Evolutionary conservation across 2,329 filamentous ascomycete genomes (phyloP).

Genomic region (Graphium sp.): DNA sequence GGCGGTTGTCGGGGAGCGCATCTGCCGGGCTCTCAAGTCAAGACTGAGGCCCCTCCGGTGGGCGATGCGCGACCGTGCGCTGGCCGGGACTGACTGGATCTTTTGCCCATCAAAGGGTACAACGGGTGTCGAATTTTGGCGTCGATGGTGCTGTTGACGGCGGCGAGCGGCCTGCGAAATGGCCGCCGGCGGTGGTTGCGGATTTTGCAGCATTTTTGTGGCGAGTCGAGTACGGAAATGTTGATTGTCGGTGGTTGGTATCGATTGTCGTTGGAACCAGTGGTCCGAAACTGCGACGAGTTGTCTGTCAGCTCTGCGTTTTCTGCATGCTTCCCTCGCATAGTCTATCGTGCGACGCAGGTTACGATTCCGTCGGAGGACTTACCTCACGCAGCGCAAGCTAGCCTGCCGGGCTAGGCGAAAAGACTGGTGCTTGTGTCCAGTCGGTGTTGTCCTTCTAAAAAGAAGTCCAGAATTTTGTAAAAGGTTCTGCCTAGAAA

Average conservation of each 20-base stretch:
- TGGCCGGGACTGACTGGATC: conserved; percentile 43
- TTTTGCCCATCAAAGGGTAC: conserved; percentile 55
- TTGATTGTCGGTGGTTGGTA: conserved; percentile 31
- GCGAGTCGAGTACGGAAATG: conserved; percentile 44
- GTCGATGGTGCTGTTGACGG: conserved; percentile 42
- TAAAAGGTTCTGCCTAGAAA: not conserved
- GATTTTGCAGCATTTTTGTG: conserved; percentile 65
- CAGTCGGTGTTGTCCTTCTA: conserved; percentile 28
- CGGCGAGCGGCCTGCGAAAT: conserved; percentile 2
- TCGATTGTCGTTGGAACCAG: conserved; percentile 29
- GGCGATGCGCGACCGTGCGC: conserved; percentile 14
- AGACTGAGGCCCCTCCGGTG: conserved; percentile 78
- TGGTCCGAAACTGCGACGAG: conserved; percentile 25
- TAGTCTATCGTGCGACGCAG: conserved; percentile 10
- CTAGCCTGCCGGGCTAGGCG: conserved; percentile 58
- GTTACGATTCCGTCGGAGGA: not conserved
- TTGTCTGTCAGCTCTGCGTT: conserved; percentile 11
- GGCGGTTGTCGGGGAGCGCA: conserved; percentile 12
- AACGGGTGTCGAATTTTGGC: conserved; percentile 74
- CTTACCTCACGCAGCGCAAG: conserved; percentile 73
- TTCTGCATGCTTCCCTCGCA: not conserved
- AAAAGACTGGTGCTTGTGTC: conserved; percentile 21
- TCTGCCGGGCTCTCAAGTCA: conserved; percentile 51
- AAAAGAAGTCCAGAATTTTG: conserved; percentile 5
- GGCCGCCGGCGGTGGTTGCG: conserved; percentile 29